A percentile compares a stretch with the other conserved stretches of the same genome.
Evolutionary conservation across 768 basidiomycete genomes (phyloP).

Genomic region (Hypsizygus marmoreus): DNA sequence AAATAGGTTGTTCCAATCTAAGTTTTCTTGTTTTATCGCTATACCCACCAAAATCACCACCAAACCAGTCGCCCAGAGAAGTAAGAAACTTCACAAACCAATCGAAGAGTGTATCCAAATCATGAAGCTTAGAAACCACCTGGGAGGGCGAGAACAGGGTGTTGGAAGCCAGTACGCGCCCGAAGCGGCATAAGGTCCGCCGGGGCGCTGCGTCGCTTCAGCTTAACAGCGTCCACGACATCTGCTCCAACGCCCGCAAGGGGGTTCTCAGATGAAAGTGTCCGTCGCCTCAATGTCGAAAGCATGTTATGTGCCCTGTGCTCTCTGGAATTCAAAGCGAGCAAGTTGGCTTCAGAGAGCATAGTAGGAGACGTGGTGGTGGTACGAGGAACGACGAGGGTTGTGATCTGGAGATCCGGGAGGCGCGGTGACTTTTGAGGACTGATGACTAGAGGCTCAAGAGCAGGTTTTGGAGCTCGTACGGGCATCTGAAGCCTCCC

Average conservation of each 20-base stretch:
- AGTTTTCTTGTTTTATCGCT: too few relatives aligned
- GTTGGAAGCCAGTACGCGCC: slow-evolving; percentile 56
- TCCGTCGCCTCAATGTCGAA: slow-evolving; percentile 60
- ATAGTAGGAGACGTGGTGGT: slow-evolving; percentile 42
- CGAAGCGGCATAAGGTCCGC: slow-evolving; percentile 53
- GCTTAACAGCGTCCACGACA: slow-evolving; percentile 32
- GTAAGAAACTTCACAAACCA: slow-evolving; percentile 18
- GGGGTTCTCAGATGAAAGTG: slow-evolving; percentile 36
- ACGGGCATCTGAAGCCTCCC: slow-evolving; percentile 47
- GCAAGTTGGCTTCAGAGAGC: slow-evolving; percentile 55
- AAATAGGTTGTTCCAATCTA: too few relatives aligned
- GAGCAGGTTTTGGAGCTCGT: slow-evolving; percentile 30
- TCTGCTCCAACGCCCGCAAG: slow-evolving; percentile 13
- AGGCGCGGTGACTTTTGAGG: slow-evolving; percentile 39
- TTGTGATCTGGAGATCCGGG: slow-evolving; percentile 50
- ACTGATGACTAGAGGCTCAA: slow-evolving; percentile 29
- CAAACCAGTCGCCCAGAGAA: slow-evolving; percentile 4
- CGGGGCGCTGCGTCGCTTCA: slow-evolving; percentile 63
- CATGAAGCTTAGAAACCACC: slow-evolving; percentile 55
- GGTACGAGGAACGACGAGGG: slow-evolving; percentile 49
- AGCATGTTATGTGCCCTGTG: slow-evolving; percentile 67
- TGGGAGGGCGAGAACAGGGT: slow-evolving; percentile 57
- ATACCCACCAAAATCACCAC: neutral
- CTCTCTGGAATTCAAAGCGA: slow-evolving; percentile 54
- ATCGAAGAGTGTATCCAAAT: slow-evolving; percentile 12